phyloP scores from a whole-genome alignment of 139 green algal species.

The Chloropicon primus region DNA sequence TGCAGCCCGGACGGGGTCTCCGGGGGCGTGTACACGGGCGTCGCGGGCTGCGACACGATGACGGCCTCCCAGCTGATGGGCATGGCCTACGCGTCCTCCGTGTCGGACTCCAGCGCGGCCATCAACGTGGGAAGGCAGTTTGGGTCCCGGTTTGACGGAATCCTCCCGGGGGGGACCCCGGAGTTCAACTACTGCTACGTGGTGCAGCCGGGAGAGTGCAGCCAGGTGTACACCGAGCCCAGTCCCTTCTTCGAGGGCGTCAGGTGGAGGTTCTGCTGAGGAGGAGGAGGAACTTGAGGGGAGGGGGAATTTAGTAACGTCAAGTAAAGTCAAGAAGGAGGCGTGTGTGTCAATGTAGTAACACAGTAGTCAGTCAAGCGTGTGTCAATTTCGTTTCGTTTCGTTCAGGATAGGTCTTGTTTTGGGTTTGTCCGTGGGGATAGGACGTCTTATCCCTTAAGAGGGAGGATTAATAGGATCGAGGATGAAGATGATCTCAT shows the following conservation, averaged over 20 bases:
- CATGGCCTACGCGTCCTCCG: neutral
- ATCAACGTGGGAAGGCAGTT: neutral
- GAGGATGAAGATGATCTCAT: neutral
- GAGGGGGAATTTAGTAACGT: too few relatives aligned
- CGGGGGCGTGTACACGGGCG: neutral
- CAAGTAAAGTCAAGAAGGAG: too few relatives aligned
- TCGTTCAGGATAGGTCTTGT: too few relatives aligned
- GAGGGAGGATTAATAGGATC: too few relatives aligned
- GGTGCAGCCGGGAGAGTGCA: neutral
- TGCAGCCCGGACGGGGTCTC: neutral
- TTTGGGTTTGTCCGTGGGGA: too few relatives aligned
- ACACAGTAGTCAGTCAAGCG: too few relatives aligned
- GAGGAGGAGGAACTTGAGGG: too few relatives aligned
- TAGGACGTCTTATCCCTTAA: too few relatives aligned
- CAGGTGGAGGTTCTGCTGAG: neutral
- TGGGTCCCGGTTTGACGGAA: neutral
- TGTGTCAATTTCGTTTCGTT: too few relatives aligned
- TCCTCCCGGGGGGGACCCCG: neutral
- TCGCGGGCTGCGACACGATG: neutral
- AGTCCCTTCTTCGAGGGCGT: neutral
- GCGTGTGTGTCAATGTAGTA: too few relatives aligned
- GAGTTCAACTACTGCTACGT: neutral
- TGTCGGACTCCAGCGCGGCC: neutral
- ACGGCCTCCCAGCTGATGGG: neutral
- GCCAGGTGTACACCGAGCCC: neutral